Conservation (phyloP, 768 basidiomycete species). For the Tylopilus plumbeoviolaceoides region DNA sequence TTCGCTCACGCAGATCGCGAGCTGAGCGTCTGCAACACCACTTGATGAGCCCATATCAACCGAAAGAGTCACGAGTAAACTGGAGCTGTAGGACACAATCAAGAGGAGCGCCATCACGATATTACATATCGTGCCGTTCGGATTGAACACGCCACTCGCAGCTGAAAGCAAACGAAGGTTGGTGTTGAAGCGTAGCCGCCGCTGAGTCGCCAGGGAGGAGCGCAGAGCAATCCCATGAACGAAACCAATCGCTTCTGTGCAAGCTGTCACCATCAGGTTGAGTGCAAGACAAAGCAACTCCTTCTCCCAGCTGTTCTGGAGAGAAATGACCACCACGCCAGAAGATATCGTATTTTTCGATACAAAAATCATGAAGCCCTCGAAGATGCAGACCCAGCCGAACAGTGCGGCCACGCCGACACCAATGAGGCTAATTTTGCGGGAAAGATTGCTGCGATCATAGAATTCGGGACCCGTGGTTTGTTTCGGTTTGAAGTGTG, state of each 20-base stretch:
- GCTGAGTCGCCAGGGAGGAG: conserved; percentile 24
- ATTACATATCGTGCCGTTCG: conserved; percentile 24
- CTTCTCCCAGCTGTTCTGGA: conserved; percentile 9
- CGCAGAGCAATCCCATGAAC: conserved; percentile 27
- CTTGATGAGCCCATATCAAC: conserved; percentile 18
- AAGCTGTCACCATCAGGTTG: conserved; percentile 24
- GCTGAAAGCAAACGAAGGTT: conserved; percentile 30
- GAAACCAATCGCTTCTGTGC: conserved; percentile 29
- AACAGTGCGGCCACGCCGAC: conserved; percentile 21
- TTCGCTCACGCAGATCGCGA: conserved; percentile 20
- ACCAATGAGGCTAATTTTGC: conserved; percentile 23
- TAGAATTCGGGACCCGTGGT: conserved; percentile 26
- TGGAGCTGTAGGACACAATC: conserved; percentile 27
- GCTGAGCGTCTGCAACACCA: not conserved
- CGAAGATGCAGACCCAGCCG: conserved; percentile 21
- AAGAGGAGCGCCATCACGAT: conserved; percentile 25
- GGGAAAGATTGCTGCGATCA: conserved; percentile 24
- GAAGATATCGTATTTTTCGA: conserved; percentile 21
- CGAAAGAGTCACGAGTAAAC: conserved; percentile 20
- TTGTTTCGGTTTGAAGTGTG: conserved; percentile 18
- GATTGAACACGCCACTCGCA: conserved; percentile 11
- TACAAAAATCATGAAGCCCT: conserved; percentile 21
- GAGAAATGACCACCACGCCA: conserved; percentile 21
- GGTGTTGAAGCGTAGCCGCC: conserved; percentile 24
- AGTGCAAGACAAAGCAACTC: conserved; percentile 25